These are phyloP conservation scores for Stylonectria norvegica DNA, from an alignment of 2,329 filamentous ascomycete species.

Conservation along the genomic window DNA sequence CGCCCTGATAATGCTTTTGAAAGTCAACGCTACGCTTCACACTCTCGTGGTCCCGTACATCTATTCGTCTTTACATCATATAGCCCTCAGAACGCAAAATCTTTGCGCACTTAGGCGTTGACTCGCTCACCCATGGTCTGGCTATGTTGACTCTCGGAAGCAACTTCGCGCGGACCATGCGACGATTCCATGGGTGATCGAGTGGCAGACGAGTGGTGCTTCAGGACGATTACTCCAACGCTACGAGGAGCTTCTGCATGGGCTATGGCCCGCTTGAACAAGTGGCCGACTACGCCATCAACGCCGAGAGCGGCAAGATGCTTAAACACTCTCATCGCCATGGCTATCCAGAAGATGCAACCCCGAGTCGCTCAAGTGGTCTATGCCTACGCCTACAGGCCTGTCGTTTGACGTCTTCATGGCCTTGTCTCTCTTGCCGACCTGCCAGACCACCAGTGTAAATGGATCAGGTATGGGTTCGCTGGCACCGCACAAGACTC, in stretches of 20 bases:
- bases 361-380: constrained; percentile 14
- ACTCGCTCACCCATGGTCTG: constrained; percentile 14
- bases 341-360: constrained; percentile 16
- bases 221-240: constrained; percentile 8
- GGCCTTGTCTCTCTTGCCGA: constrained; percentile 10
- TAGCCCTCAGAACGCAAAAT: constrained; percentile 6
- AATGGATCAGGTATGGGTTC: constrained; percentile 13
- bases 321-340: constrained; percentile 14
- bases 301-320: constrained; percentile 12
- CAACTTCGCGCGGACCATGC: constrained; percentile 9
- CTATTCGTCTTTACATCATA: constrained; percentile 9
- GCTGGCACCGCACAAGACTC: constrained; percentile 10
- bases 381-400: constrained; percentile 16
- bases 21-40: constrained; percentile 12
- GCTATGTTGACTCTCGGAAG: constrained; percentile 10
- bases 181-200: constrained; percentile 8
- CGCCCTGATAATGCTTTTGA: constrained; percentile 7
- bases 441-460: constrained; percentile 1
- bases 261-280: constrained; percentile 10
- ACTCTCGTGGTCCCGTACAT: constrained; percentile 10
- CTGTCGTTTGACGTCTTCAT: constrained; percentile 15
- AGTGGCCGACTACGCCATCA: constrained; percentile 9
- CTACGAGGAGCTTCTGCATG: constrained; percentile 11
- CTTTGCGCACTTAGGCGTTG: constrained; percentile 3
- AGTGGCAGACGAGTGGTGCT: not conserved